Percentiles rank a stretch among this genome's conserved stretches.
These are phyloP conservation scores for Fusarium gaditjirri DNA, from an alignment of 2,329 filamentous ascomycete genomes.

Conservation along the genomic window DNA sequence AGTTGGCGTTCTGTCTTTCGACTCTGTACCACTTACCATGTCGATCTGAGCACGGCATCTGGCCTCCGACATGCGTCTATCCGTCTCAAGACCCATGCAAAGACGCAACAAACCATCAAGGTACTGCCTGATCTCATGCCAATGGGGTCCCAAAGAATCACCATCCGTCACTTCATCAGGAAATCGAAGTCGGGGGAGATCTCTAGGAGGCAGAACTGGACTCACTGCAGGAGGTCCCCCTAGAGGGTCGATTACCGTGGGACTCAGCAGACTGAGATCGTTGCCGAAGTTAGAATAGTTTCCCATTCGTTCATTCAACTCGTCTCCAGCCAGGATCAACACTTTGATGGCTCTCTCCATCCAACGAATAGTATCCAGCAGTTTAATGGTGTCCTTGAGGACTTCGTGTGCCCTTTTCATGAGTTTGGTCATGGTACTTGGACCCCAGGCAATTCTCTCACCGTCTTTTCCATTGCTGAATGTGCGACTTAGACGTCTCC, in stretches of 20 bases:
- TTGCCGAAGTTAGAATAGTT: slow-evolving; percentile 34
- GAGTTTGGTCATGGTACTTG: slow-evolving; percentile 57
- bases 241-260: slow-evolving; percentile 34
- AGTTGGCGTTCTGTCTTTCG: neutral
- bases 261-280: slow-evolving; percentile 44
- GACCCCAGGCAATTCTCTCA: slow-evolving; percentile 46
- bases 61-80: slow-evolving; percentile 58
- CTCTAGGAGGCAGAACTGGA: slow-evolving; percentile 37
- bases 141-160: slow-evolving; percentile 51
- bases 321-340: slow-evolving; percentile 56
- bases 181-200: slow-evolving; percentile 29
- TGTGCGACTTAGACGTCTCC: slow-evolving; percentile 38
- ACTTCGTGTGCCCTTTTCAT: slow-evolving; percentile 61
- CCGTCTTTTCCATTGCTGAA: slow-evolving; percentile 42
- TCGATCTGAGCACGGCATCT: slow-evolving; percentile 59
- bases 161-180: slow-evolving; percentile 34
- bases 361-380: slow-evolving; percentile 59
- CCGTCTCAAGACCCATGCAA: slow-evolving; percentile 58
- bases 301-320: slow-evolving; percentile 50
- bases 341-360: slow-evolving; percentile 59
- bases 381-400: slow-evolving; percentile 56
- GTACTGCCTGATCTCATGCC: slow-evolving; percentile 60
- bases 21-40: slow-evolving; percentile 49
- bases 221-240: slow-evolving; percentile 43
- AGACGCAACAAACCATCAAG: slow-evolving; percentile 56